Base-by-base conservation (phyloP, 2,329 filamentous ascomycete genomes). In the Microsporum ferrugineum region DNA sequence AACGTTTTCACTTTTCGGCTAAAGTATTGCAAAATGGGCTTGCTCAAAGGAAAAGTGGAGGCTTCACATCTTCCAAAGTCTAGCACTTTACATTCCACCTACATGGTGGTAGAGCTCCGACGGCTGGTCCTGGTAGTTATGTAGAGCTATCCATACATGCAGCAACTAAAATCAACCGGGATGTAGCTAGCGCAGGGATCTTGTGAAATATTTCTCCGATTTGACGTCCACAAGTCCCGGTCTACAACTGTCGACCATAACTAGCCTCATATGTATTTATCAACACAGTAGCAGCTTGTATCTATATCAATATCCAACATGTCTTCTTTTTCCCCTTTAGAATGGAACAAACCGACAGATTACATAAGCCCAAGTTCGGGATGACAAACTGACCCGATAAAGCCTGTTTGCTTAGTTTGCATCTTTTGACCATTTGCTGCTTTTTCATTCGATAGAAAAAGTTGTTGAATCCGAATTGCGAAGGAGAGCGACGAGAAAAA, bases 381-480 rank as follows among this genome's bases (percentile, higher is more conserved):
- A n/a, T 14, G 27, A 36, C 12, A 34, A 36, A 17, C 14, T 55
- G 5, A 23, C 51, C 31, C 2, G 2, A 58, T 41, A n/a, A 36
- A 45, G 39, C 36, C 14, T 61, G 61, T 63, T 63, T 63, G 59
- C 23, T 14, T 1, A 45, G 60, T 63, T 63, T 63, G 62, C 62
- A 63, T 10, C 5, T 14, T 29, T 38, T 51, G 33, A 45, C 45
- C 36, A 59, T 33, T 59, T 59, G 57, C 41, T 47, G 27, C 41
- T 51, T 29, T 17, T 51, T 45, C 57, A 59, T 59, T 29, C 14
- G 29, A 14, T 36, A 56, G 57, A 55, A 59, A 39, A 55, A 55
- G 12, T 34, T 27, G 51, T n/a, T n/a, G 39, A 5, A n/a, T n/a
- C 31, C 23, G 43, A 17, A 38, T 33, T n/a, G 51, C 17, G 27